phyloP scores from a whole-genome alignment of 164 flowering plant genomes.

The Stephania yunnanensis region DNA sequence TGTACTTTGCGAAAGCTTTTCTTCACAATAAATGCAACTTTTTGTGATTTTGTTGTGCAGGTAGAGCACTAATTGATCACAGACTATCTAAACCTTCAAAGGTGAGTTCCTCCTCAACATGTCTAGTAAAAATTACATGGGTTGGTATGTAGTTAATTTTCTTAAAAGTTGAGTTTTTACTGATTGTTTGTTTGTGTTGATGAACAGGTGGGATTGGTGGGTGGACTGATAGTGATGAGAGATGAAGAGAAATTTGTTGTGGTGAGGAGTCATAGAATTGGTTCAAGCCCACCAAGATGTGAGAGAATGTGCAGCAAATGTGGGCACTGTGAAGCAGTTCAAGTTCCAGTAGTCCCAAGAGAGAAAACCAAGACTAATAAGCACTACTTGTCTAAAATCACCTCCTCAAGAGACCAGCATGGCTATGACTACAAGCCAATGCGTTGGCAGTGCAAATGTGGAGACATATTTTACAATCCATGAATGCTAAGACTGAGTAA shows the following conservation, averaged over 20 bases:
- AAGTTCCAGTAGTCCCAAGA: constrained; percentile 53
- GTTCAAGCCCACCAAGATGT: constrained; percentile 60
- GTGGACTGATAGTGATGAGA: constrained; percentile 12
- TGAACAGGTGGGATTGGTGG: neutral
- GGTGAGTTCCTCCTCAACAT: constrained; percentile 1
- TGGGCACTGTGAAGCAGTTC: constrained; percentile 59
- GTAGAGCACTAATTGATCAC: neutral
- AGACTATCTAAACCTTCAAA: constrained; percentile 11
- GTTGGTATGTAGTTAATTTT: neutral
- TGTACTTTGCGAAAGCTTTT: neutral
- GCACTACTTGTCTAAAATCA: constrained; percentile 16
- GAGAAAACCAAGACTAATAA: neutral
- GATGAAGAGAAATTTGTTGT: constrained; percentile 14
- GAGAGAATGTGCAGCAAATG: constrained; percentile 45
- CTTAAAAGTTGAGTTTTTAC: neutral
- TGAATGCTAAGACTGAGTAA: constrained; percentile 7
- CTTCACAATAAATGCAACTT: neutral
- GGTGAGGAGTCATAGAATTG: constrained; percentile 24
- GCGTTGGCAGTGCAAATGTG: constrained; percentile 84
- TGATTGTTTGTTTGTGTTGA: neutral
- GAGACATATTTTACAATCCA: constrained; percentile 53
- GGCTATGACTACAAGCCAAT: constrained; percentile 72
- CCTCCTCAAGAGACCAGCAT: constrained; percentile 42
- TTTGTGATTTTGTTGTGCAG: constrained; percentile 7
- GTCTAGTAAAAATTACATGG: too few species aligned